Conservation (phyloP, 2,329 filamentous ascomycete genomes). For the Phialophora verrucosa region DNA sequence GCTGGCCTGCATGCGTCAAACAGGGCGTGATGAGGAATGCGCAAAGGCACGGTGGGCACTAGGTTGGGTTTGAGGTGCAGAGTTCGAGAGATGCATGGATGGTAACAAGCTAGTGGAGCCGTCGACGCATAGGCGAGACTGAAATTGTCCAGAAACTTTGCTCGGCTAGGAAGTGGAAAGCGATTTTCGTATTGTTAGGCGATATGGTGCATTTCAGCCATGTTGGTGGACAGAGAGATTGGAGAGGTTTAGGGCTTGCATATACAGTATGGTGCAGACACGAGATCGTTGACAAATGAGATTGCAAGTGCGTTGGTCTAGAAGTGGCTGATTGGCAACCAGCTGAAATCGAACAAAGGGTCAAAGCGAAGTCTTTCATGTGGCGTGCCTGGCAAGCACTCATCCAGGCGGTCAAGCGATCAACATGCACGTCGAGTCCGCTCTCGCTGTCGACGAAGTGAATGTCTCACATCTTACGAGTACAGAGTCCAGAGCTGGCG, state of each 20-base stretch:
- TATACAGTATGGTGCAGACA: neutral
- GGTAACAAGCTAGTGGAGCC: neutral
- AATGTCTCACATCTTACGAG: neutral
- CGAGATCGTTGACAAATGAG: neutral
- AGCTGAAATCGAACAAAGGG: neutral
- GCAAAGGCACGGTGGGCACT: neutral
- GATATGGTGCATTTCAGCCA: neutral
- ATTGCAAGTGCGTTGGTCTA: neutral
- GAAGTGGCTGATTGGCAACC: neutral
- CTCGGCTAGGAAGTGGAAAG: neutral
- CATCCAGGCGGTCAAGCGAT: neutral
- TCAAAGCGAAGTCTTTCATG: neutral
- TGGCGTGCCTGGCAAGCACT: neutral
- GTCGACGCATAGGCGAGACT: neutral
- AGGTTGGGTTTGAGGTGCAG: neutral
- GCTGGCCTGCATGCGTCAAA: neutral
- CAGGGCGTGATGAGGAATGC: conserved; percentile 4
- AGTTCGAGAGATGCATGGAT: neutral
- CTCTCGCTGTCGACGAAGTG: neutral
- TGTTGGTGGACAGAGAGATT: neutral
- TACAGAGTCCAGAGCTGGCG: neutral
- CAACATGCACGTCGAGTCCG: neutral
- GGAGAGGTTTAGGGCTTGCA: neutral
- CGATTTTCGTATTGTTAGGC: neutral
- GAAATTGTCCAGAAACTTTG: neutral